Percentiles rank a stretch among this genome's conserved stretches.
phyloP scores from a whole-genome alignment of 495 filamentous ascomycete genomes.

The Penicillium flavigenum region DNA sequence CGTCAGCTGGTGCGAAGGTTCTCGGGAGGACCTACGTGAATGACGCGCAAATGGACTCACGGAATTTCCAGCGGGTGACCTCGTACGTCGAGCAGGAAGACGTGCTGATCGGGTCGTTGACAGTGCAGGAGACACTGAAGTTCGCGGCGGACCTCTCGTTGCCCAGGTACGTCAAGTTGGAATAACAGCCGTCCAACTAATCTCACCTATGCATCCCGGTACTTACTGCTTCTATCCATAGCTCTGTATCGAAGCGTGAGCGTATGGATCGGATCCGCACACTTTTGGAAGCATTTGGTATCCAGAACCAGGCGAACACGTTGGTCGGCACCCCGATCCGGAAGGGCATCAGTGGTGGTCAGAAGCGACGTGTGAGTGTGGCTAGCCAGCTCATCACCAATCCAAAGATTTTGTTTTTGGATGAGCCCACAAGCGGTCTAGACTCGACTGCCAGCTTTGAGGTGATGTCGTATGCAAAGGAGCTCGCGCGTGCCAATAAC shows the following conservation, averaged over 20 bases:
- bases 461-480: conserved; percentile 62
- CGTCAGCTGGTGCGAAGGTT: conserved; percentile 47
- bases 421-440: conserved; percentile 79
- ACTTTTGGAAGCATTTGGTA: conserved; percentile 60
- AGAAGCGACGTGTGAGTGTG: conserved; percentile 75
- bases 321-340: conserved; percentile 75
- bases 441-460: conserved; percentile 70
- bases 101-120: conserved; percentile 73
- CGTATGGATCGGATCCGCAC: conserved; percentile 53
- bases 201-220: neutral
- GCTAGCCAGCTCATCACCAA: conserved; percentile 76
- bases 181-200: neutral
- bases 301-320: conserved; percentile 61
- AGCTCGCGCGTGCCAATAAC: conserved; percentile 64
- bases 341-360: conserved; percentile 77
- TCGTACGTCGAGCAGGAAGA: conserved; percentile 87
- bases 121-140: conserved; percentile 71
- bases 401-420: conserved; percentile 76
- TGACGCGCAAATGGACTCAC: conserved; percentile 39
- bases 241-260: conserved; percentile 45
- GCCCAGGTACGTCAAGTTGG: conserved; percentile 41
- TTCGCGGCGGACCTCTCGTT: conserved; percentile 64
- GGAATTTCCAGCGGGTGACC: conserved; percentile 47
- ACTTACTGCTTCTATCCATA: conserved; percentile 14
- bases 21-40: conserved; percentile 57